phyloP scores from a whole-genome alignment of 768 basidiomycete species.

The Exidia glandulosa region DNA sequence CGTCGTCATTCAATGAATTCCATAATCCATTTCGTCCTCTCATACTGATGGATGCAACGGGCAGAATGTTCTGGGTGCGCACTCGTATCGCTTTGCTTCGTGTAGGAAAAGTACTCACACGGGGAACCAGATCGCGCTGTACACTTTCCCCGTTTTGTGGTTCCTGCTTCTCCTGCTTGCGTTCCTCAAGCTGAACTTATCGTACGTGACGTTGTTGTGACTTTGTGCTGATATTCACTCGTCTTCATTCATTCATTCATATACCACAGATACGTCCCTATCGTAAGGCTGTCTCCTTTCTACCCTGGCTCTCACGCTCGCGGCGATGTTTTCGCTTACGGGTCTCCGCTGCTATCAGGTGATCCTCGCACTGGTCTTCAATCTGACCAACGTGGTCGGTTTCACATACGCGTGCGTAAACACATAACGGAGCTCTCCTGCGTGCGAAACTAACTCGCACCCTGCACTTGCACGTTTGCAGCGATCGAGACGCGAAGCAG shows the following conservation, averaged over 20 bases:
- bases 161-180: constrained; percentile 77
- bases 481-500: constrained; percentile 87
- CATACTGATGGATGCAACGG: too few relatives aligned
- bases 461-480: constrained; percentile 15
- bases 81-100: too few relatives aligned
- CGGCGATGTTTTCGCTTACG: too few relatives aligned
- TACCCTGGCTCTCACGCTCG: too few relatives aligned
- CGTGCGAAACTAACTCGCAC: not conserved
- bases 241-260: too few relatives aligned
- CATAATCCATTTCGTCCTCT: too few relatives aligned
- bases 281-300: too few relatives aligned
- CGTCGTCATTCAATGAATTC: too few relatives aligned
- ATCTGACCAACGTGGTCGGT: constrained; percentile 88
- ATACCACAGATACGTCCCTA: constrained; percentile 72
- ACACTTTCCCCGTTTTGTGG: constrained; percentile 86
- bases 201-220: too few relatives aligned
- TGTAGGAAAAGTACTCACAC: too few relatives aligned
- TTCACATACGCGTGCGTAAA: constrained; percentile 83
- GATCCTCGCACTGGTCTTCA: constrained; percentile 87
- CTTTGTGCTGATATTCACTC: constrained; percentile 4
- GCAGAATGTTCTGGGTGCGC: constrained; percentile 85
- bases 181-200: constrained; percentile 75
- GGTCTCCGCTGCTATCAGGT: too few relatives aligned
- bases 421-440: too few relatives aligned
- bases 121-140: constrained; percentile 61